Conservation (phyloP, 345 rosid species). For the Gossypium rotundifolium region DNA sequence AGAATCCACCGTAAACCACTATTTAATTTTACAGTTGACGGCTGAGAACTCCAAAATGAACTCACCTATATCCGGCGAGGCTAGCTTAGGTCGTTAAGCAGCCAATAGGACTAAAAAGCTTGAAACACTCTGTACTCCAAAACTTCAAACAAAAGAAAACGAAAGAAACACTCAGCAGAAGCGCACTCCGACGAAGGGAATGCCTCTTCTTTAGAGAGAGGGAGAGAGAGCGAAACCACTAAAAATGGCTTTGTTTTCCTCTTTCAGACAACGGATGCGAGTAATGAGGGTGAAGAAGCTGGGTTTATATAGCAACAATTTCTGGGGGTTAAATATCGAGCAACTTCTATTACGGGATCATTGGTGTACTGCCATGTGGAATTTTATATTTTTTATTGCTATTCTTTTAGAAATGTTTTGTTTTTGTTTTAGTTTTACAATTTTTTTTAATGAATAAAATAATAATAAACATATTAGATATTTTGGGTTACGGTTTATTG, state of each 20-base stretch:
- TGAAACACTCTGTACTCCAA: neutral
- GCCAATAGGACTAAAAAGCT: neutral
- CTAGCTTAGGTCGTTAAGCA: neutral
- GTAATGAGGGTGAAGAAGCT: neutral
- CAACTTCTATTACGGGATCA: neutral
- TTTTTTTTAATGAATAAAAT: neutral
- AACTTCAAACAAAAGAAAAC: neutral
- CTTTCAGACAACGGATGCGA: neutral
- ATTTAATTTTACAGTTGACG: neutral
- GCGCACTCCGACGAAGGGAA: constrained; percentile 22
- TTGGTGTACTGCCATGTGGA: neutral
- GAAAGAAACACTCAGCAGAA: constrained; percentile 21
- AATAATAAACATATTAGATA: neutral
- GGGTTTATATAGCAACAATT: constrained; percentile 14
- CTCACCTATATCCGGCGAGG: constrained; percentile 20
- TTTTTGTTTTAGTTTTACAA: neutral
- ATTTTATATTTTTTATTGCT: neutral
- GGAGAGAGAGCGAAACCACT: neutral
- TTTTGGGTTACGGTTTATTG: neutral
- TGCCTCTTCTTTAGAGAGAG: constrained; percentile 17
- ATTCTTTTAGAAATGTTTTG: neutral
- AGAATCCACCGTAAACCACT: neutral
- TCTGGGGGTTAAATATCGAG: neutral
- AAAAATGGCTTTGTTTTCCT: neutral
- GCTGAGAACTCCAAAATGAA: constrained; percentile 12